Base-by-base conservation (phyloP, 1,284 basidiomycete species). In the Retiboletus flavoniger region DNA sequence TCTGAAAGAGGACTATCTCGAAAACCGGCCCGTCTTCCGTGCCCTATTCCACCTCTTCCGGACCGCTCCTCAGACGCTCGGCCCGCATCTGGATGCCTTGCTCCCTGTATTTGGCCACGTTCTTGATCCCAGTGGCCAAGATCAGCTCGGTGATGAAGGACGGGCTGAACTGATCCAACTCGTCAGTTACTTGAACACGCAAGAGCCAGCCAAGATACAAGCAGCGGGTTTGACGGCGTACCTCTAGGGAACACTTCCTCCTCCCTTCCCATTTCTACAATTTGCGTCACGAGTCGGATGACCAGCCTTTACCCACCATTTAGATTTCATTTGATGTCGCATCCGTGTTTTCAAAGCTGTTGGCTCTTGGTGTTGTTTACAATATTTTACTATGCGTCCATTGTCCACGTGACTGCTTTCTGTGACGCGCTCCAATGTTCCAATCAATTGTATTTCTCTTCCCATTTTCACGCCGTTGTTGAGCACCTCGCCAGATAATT, bases 1-100 rank as follows among this genome's bases (percentile, higher is more conserved):
- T 4, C 78, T 99, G 60, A 86, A 87, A 69, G 87, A 93, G 69
- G 95, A 98, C 74, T 84, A 82, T 64, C 82, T 95, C 50, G 94
- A 97, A 77, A 95, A 96, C 74, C 79, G 85, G 29, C 89, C 95
- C 0, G 87, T 95, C 44, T 96, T 97, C 83, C 83, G 86, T 43
- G 89, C 91, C 26, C 79, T 99, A 66, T 95, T 99, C 83, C 80
- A 87, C 60, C 78, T 99, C 47, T 94, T 95, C 81, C 82, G 85
- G 63, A 81, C 79, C 40, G 84, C 89, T 68, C 84, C 92, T 35
- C 78, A 81, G 38, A 78, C 84, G 1, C 80, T 97, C 54, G 79
- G 81, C 47, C 84, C 89, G 7, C 84, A 91, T 74, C 80, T 98
- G 67, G 93, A 97, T 69, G 81, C 82, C 52, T 78, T 99, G 45